A percentile compares a stretch with the other conserved stretches of the same genome.
Conservation (phyloP, 805 yeast genomes). For the Candida boleticola region DNA sequence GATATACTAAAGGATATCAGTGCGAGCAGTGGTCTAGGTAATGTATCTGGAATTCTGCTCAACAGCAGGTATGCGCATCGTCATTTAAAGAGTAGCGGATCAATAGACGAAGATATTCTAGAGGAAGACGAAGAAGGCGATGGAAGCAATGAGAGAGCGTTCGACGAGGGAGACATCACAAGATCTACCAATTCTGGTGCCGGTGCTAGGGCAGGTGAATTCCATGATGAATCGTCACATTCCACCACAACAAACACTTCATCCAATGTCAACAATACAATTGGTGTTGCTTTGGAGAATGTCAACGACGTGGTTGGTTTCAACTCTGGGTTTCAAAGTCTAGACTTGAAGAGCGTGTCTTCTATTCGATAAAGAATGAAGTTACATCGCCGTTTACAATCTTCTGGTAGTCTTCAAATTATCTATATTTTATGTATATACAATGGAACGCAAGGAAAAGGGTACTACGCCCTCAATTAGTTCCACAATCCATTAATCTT, state of each 20-base stretch:
- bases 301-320: constrained; percentile 40
- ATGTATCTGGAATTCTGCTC: constrained; percentile 29
- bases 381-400: too few relatives aligned
- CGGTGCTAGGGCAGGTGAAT: background rate
- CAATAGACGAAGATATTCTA: constrained; percentile 5
- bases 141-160: constrained; percentile 2
- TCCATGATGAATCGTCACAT: background rate
- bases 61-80: constrained; percentile 13
- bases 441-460: too few relatives aligned
- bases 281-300: constrained; percentile 24
- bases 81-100: constrained; percentile 1
- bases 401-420: too few relatives aligned
- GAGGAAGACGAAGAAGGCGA: constrained; percentile 8
- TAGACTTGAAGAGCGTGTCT: constrained; percentile 35
- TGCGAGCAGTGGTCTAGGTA: constrained; percentile 22
- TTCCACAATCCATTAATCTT: background rate
- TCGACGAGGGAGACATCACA: background rate
- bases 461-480: too few relatives aligned
- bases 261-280: background rate
- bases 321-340: constrained; percentile 41
- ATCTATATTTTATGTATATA: background rate
- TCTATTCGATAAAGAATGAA: constrained; percentile 31
- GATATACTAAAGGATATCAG: constrained; percentile 13
- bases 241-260: too few relatives aligned
- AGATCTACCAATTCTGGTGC: background rate